Evolutionary conservation across 805 yeast genomes (phyloP), one percentile per base, ranked within the genome.

Genomic region (Lachancea thermotolerans): DNA sequence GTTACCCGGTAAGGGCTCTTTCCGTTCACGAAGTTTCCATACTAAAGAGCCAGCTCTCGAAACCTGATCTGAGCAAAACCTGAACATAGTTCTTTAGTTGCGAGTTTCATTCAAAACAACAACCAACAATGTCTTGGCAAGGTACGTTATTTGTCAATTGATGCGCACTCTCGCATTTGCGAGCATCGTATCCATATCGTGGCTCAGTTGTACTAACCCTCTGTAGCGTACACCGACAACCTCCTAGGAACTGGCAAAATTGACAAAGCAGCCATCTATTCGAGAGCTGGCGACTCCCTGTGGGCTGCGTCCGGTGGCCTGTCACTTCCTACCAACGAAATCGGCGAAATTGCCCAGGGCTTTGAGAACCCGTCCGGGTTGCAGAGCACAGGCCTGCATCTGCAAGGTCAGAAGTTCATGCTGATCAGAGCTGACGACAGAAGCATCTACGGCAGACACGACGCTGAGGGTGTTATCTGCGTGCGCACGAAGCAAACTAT

Each of bases 401-500:
- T 86, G 46, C 84, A 81, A 61, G 87, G 89, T 44, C 81, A 80
- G 59, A 93, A 93, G 68, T 90, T 90, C 72, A 86, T 91, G 66
- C 71, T 88, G 54, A 75, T 93, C 57, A 81, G 81, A 58, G 95
- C 96, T 11, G 97, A 91, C 61, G 91, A 82, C 41, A 81, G 97
- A 69, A 84, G 95, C 48, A 85, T 93, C 57, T 91, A 93, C 65
- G 98, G 96, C 53, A 91, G 91, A 67, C 80, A 78, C 58, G 95
- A 85, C 41, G 89, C 83, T 49, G 85, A 83, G 57, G 99, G 99
- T 57, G 75, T 91, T 45, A 70, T 93, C 53, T 83, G 87, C 53
- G 97, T 91, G 39, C 85, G 95, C 75, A 89, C 98, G 45, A 86
- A 81, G 62, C 98, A 91, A 69, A 89, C 97, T 28, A 80, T 93